These are phyloP conservation scores for Penicillium steckii DNA, from an alignment of 495 filamentous ascomycete genomes.

Conservation along the genomic window DNA sequence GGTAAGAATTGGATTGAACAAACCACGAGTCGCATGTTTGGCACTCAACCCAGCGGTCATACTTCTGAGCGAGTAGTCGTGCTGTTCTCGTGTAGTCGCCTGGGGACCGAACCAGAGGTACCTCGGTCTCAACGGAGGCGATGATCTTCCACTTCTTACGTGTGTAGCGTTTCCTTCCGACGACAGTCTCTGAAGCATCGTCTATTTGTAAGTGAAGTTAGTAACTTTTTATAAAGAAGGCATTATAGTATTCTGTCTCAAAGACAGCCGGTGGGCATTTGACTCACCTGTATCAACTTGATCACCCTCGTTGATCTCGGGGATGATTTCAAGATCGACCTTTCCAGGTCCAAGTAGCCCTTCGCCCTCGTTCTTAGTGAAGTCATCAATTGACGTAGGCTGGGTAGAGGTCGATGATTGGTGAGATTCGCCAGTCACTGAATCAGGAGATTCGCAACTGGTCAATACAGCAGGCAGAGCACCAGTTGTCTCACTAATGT, in stretches of 20 bases:
- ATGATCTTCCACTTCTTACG: constrained; percentile 35
- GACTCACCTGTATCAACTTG: constrained; percentile 9
- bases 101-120: constrained; percentile 52
- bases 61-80: constrained; percentile 66
- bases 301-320: constrained; percentile 7
- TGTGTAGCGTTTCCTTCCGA: constrained; percentile 16
- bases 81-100: constrained; percentile 79
- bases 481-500: constrained; percentile 2
- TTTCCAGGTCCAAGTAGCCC: not conserved
- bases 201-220: constrained; percentile 24
- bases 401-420: constrained; percentile 38
- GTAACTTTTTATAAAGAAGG: constrained; percentile 15
- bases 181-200: constrained; percentile 16
- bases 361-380: constrained; percentile 26
- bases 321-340: not conserved
- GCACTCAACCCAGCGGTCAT: constrained; percentile 83
- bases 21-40: constrained; percentile 77
- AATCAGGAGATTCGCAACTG: constrained; percentile 32
- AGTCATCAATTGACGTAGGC: constrained; percentile 38
- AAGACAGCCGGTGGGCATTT: constrained; percentile 2
- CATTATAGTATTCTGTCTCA: constrained; percentile 5
- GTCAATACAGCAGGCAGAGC: constrained; percentile 9
- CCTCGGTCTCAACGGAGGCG: constrained; percentile 43
- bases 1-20: constrained; percentile 83
- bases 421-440: constrained; percentile 35